Evolutionary conservation across 2,329 filamentous ascomycete genomes (phyloP).

Genomic region (Cyphellophora europaea): DNA sequence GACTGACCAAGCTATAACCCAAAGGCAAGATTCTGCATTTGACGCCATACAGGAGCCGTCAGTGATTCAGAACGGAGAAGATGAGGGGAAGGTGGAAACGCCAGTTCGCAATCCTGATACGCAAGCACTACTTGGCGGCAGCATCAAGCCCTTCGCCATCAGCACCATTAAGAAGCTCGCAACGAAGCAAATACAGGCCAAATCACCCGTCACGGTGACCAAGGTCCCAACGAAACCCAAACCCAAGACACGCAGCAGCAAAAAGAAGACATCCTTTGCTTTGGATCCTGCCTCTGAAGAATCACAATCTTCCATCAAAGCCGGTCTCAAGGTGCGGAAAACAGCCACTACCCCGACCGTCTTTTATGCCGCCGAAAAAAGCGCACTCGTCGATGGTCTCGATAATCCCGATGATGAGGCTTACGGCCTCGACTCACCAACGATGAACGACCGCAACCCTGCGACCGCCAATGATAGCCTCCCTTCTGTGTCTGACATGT

Average conservation of each 20-base stretch:
- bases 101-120: constrained; percentile 1
- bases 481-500: not conserved
- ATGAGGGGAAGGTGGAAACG: not conserved
- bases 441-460: not conserved
- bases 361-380: constrained; percentile 4
- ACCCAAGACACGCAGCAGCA: constrained; percentile 13
- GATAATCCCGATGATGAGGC: constrained; percentile 1
- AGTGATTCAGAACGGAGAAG: not conserved
- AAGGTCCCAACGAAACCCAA: constrained; percentile 6
- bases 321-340: constrained; percentile 15
- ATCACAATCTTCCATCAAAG: constrained; percentile 12
- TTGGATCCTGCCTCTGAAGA: constrained; percentile 4
- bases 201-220: constrained; percentile 2
- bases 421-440: constrained; percentile 3
- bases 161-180: constrained; percentile 23
- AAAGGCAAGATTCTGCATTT: not conserved
- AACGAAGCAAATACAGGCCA: not conserved
- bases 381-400: not conserved
- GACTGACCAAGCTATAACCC: not conserved
- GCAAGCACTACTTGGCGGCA: constrained; percentile 26
- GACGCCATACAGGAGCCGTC: not conserved
- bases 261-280: constrained; percentile 17
- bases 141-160: constrained; percentile 29
- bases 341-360: not conserved
- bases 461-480: not conserved